Evolutionary conservation across 2,329 filamentous ascomycete species (phyloP).

Genomic region (Cytospora paraplurivora): DNA sequence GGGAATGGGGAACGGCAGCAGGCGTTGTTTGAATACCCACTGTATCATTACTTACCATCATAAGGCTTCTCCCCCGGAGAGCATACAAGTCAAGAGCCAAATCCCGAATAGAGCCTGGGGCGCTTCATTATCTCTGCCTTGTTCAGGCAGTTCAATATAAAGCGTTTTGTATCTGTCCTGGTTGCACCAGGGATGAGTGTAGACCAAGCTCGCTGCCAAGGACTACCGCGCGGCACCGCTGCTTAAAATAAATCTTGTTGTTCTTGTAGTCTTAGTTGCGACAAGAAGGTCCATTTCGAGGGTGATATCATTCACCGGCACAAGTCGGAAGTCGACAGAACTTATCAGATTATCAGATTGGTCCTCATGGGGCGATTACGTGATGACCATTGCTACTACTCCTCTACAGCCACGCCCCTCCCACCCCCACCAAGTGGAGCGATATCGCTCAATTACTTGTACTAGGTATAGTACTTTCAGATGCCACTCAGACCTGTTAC

Average conservation of each 20-base stretch:
- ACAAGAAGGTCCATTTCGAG: too few relatives aligned
- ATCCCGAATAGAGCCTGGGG: neutral
- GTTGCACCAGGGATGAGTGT: neutral
- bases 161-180: neutral
- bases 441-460: neutral
- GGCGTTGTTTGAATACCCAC: conserved; percentile 29
- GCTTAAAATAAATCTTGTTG: too few relatives aligned
- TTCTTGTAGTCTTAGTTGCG: too few relatives aligned
- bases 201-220: neutral
- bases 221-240: neutral
- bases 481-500: neutral
- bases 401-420: conserved; percentile 11
- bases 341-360: neutral
- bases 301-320: too few relatives aligned
- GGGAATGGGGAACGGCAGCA: conserved; percentile 19
- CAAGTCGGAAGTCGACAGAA: neutral
- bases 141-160: neutral
- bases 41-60: conserved; percentile 14
- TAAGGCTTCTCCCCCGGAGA: conserved; percentile 7
- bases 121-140: neutral
- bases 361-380: conserved; percentile 25
- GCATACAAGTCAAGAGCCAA: conserved; percentile 5
- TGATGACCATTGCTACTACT: conserved; percentile 13
- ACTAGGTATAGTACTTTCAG: neutral
- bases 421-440: conserved; percentile 1